Evolutionary conservation across 2,329 filamentous ascomycete genomes (phyloP).

Genomic region (Trichoderma sp.): DNA sequence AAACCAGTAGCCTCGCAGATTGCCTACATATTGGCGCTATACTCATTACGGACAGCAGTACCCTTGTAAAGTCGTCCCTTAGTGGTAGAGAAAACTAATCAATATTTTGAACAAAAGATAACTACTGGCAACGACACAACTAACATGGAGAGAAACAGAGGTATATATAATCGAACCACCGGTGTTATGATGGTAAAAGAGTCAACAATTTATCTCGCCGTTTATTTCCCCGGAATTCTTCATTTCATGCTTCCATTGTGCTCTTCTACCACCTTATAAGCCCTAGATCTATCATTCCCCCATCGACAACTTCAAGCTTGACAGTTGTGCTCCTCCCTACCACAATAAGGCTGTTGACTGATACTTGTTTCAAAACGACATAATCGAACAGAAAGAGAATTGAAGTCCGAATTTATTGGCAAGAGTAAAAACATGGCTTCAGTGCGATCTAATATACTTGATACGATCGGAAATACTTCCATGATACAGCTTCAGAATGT

Average conservation of each 20-base stretch:
- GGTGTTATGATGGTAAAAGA: not conserved
- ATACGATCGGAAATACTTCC: constrained; percentile 2
- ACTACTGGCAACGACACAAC: not conserved
- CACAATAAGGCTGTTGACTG: not conserved
- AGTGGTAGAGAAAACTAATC: not conserved
- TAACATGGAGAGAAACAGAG: not conserved
- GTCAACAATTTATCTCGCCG: not conserved
- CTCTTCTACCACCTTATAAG: not conserved
- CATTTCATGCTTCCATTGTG: not conserved
- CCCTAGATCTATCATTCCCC: not conserved
- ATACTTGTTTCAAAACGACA: not conserved
- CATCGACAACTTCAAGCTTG: not conserved
- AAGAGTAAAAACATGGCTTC: not conserved
- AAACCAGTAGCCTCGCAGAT: not conserved
- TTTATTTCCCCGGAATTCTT: not conserved
- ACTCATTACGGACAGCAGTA: not conserved
- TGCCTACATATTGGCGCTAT: not conserved
- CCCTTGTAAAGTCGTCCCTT: not conserved
- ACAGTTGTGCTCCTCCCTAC: not conserved
- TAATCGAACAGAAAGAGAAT: not conserved
- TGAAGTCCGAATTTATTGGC: not conserved
- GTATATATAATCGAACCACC: not conserved
- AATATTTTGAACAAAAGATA: not conserved
- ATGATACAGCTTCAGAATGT: not conserved
- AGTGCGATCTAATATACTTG: not conserved